Evolutionary conservation across 176 grass and related monocot genomes (phyloP).

Genomic region (Thalia dealbata): DNA sequence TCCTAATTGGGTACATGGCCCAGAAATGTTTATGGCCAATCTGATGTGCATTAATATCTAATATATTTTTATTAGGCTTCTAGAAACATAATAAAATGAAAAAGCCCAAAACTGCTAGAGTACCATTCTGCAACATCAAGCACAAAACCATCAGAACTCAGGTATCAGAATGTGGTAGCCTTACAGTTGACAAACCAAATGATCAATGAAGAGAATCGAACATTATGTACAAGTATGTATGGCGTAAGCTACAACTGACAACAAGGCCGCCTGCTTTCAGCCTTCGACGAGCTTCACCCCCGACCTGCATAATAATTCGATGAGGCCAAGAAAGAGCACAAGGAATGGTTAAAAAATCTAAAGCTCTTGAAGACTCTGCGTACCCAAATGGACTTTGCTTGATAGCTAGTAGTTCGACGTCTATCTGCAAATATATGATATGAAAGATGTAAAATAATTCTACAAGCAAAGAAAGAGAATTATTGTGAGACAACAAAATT

Average conservation of each 20-base stretch:
- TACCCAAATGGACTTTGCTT: constrained; percentile 76
- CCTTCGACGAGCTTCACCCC: constrained; percentile 84
- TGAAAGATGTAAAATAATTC: background rate
- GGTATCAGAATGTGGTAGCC: no score
- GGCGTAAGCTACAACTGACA: background rate
- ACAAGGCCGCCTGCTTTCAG: constrained; percentile 29
- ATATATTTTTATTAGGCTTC: no score
- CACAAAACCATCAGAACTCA: no score
- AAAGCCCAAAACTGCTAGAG: no score
- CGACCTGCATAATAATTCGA: constrained; percentile 41
- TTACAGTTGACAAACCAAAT: no score
- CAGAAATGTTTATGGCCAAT: no score
- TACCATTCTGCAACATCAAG: no score
- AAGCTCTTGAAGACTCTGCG: background rate
- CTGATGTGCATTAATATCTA: no score
- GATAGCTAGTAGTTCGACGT: constrained; percentile 69
- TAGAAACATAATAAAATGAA: no score
- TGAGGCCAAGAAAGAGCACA: background rate
- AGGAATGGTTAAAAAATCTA: background rate
- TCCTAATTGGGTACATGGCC: no score
- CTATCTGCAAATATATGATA: constrained; percentile 44
- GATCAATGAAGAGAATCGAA: no score
- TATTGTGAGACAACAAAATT: background rate
- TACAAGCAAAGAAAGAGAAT: background rate
- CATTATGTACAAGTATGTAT: no score